Percentiles rank a stretch among this genome's conserved stretches.
phyloP scores from a whole-genome alignment of 257 asterid species.

The Striga asiatica region DNA sequence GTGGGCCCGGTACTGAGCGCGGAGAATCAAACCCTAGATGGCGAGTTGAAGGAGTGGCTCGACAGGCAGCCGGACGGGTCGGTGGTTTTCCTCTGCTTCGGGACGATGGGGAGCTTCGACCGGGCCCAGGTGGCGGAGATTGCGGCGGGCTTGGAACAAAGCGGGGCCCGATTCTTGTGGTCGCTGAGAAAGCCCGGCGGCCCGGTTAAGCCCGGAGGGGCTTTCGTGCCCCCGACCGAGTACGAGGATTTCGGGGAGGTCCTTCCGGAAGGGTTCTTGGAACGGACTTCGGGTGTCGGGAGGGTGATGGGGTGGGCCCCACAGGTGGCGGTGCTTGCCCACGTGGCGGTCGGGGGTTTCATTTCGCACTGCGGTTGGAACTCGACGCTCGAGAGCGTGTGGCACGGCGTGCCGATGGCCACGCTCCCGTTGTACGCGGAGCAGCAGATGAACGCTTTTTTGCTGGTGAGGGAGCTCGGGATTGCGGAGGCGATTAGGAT shows the following conservation, averaged over 20 bases:
- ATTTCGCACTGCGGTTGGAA: conserved; percentile 56
- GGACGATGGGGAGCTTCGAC: conserved; percentile 19
- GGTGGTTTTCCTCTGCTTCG: conserved; percentile 29
- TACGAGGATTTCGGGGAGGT: conserved; percentile 1
- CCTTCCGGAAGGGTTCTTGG: conserved; percentile 29
- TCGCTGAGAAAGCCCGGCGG: conserved; percentile 15
- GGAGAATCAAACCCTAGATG: neutral
- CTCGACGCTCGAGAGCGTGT: conserved; percentile 40
- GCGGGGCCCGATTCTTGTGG: conserved; percentile 38
- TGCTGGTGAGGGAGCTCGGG: conserved; percentile 28
- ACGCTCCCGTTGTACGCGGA: conserved; percentile 38
- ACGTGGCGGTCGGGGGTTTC: conserved; percentile 39
- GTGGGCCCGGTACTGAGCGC: conserved; percentile 30
- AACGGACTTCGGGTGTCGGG: conserved; percentile 20
- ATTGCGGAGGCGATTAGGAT: conserved; percentile 30
- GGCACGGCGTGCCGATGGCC: conserved; percentile 47
- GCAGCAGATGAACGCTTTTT: conserved; percentile 40
- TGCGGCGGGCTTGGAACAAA: conserved; percentile 19
- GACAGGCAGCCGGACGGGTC: conserved; percentile 28
- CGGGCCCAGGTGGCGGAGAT: conserved; percentile 23
- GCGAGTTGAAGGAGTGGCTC: conserved; percentile 21
- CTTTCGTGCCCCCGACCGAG: neutral
- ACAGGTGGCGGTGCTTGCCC: conserved; percentile 32
- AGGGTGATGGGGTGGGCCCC: conserved; percentile 44
- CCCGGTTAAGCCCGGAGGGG: too few species aligned